phyloP scores from a whole-genome alignment of 2,329 filamentous ascomycete genomes.

The Colletotrichum neosansevieriae region DNA sequence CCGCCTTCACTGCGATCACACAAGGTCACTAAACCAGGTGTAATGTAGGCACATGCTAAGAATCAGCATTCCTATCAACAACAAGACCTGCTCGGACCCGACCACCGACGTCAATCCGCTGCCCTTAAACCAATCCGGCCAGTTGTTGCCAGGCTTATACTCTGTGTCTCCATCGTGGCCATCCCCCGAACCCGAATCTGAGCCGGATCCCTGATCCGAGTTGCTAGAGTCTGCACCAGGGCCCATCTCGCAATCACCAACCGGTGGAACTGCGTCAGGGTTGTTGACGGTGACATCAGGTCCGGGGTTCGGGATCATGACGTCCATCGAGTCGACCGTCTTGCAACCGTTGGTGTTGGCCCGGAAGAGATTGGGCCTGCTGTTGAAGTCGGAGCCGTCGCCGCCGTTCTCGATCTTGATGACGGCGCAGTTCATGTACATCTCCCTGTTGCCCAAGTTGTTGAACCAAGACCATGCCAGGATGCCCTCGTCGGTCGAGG shows the following conservation, averaged over 20 bases:
- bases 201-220: not conserved
- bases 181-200: not conserved
- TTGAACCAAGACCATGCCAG: slow-evolving; percentile 76
- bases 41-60: not conserved
- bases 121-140: not conserved
- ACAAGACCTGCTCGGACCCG: not conserved
- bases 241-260: slow-evolving; percentile 8
- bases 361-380: slow-evolving; percentile 74
- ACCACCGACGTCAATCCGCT: not conserved
- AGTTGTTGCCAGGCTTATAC: slow-evolving; percentile 15
- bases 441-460: slow-evolving; percentile 72
- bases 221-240: not conserved
- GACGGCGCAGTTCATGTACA: slow-evolving; percentile 78
- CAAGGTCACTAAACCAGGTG: not conserved
- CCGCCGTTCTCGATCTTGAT: slow-evolving; percentile 59
- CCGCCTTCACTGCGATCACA: not conserved
- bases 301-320: slow-evolving; percentile 74
- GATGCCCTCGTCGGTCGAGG: slow-evolving; percentile 61
- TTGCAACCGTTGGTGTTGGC: slow-evolving; percentile 72
- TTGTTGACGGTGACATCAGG: slow-evolving; percentile 54
- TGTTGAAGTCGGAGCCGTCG: slow-evolving; percentile 18
- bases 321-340: slow-evolving; percentile 62
- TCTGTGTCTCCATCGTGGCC: not conserved
- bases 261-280: slow-evolving; percentile 12
- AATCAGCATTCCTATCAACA: not conserved